phyloP scores from a whole-genome alignment of 768 basidiomycete genomes.

The Suillus weaverae region DNA sequence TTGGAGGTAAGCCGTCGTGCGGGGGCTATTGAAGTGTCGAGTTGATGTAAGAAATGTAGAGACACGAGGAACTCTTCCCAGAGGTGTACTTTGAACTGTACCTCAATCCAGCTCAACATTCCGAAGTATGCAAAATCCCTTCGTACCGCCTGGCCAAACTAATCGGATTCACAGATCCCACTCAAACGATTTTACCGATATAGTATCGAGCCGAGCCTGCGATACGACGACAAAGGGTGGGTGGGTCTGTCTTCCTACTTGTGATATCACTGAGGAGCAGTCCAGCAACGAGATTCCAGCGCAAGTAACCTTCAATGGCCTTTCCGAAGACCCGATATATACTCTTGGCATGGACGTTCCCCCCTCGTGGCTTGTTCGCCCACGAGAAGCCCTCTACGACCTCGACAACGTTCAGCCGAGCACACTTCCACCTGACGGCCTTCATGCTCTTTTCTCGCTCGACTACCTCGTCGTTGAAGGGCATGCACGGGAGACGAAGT shows the following conservation, averaged over 20 bases:
- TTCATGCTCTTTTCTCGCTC: constrained; percentile 82
- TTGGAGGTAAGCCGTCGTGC: constrained; percentile 57
- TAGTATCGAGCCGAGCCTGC: constrained; percentile 53
- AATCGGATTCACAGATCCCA: constrained; percentile 56
- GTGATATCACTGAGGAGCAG: constrained; percentile 7
- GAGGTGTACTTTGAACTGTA: constrained; percentile 74
- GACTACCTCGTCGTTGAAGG: constrained; percentile 94
- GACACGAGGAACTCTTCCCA: constrained; percentile 46
- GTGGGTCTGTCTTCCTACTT: background rate
- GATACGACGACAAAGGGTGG: constrained; percentile 74
- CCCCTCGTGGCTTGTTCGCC: constrained; percentile 90
- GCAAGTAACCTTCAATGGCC: constrained; percentile 60
- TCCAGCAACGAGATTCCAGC: constrained; percentile 59
- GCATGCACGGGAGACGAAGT: constrained; percentile 76
- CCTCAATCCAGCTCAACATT: constrained; percentile 66
- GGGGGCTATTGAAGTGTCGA: background rate
- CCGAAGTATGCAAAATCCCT: constrained; percentile 53
- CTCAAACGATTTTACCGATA: constrained; percentile 93
- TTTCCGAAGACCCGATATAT: constrained; percentile 87
- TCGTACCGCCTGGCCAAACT: background rate
- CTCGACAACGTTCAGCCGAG: constrained; percentile 92
- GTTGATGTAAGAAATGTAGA: constrained; percentile 1
- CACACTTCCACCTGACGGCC: constrained; percentile 56
- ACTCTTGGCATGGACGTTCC: constrained; percentile 94
- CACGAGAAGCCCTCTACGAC: constrained; percentile 85